Percentiles rank a stretch among this genome's conserved stretches.
These are phyloP conservation scores for Tolypocladium guangdongense DNA, from an alignment of 2,329 filamentous ascomycete species.

Conservation along the genomic window DNA sequence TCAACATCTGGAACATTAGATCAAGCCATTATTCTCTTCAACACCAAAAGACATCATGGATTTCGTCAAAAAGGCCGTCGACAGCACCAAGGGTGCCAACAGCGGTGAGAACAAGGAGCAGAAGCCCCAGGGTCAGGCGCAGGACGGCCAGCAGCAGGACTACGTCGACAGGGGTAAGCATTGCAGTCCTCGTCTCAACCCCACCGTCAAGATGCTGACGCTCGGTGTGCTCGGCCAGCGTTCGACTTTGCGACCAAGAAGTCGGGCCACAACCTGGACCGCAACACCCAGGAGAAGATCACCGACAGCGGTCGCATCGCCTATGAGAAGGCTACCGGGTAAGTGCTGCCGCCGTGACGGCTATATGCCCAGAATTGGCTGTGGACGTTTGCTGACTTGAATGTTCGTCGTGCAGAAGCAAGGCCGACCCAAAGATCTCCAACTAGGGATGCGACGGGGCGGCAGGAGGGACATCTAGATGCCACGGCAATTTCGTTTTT, in stretches of 20 bases:
- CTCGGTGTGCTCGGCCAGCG: slow-evolving; percentile 9
- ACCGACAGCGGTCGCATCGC: slow-evolving; percentile 22
- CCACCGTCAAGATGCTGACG: not conserved
- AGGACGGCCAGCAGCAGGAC: slow-evolving; percentile 16
- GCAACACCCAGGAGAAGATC: slow-evolving; percentile 26
- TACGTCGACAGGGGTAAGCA: slow-evolving; percentile 27
- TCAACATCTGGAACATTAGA: not conserved
- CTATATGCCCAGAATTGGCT: not conserved
- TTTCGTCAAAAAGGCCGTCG: slow-evolving; percentile 26
- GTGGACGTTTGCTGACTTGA: not conserved
- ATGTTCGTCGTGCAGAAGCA: slow-evolving; percentile 8
- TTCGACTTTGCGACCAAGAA: slow-evolving; percentile 20
- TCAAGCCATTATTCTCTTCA: not conserved
- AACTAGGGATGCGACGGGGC: slow-evolving; percentile 14
- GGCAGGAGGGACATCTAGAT: not conserved
- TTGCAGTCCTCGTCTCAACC: not conserved
- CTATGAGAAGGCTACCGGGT: slow-evolving; percentile 28
- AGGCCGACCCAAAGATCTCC: slow-evolving; percentile 22
- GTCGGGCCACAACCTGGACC: slow-evolving; percentile 22
- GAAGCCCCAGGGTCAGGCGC: slow-evolving; percentile 3
- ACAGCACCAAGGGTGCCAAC: slow-evolving; percentile 6
- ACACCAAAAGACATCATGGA: slow-evolving; percentile 20
- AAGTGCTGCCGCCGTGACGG: slow-evolving; percentile 4
- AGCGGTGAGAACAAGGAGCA: slow-evolving; percentile 8
- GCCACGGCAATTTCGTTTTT: not conserved